A percentile compares a stretch with the other conserved stretches of the same genome.
phyloP scores from a whole-genome alignment of 1,284 basidiomycete species.

The Cryptococcus sp. region DNA sequence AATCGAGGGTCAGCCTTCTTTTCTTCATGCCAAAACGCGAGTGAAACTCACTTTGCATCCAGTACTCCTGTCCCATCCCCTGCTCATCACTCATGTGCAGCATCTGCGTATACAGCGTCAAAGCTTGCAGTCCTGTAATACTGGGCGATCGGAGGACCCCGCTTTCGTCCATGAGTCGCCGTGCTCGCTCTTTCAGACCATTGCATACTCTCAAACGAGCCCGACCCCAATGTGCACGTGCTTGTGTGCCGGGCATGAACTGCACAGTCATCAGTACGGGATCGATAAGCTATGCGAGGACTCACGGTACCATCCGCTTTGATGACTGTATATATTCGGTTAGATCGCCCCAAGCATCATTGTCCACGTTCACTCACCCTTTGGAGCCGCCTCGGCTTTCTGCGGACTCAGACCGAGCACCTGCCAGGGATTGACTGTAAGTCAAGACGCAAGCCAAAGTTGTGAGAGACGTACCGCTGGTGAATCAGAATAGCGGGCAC shows the following conservation, averaged over 20 bases:
- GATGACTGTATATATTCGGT: conserved; percentile 24
- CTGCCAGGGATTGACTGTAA: conserved; percentile 6
- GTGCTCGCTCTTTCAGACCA: conserved; percentile 34
- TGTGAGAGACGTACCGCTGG: conserved; percentile 28
- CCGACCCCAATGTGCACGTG: conserved; percentile 36
- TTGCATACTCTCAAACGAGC: conserved; percentile 30
- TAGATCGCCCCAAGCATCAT: neutral
- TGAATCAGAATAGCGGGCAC: conserved; percentile 43
- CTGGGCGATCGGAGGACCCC: conserved; percentile 31
- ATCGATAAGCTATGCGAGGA: conserved; percentile 1
- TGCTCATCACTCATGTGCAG: conserved; percentile 30
- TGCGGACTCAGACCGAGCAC: conserved; percentile 27
- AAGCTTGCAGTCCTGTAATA: conserved; percentile 37
- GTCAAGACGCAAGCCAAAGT: neutral
- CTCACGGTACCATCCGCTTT: conserved; percentile 26
- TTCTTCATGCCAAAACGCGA: too few species aligned
- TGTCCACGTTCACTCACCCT: conserved; percentile 19
- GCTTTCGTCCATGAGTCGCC: conserved; percentile 34
- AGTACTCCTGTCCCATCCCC: conserved; percentile 12
- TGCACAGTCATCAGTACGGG: conserved; percentile 6
- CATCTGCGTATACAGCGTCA: conserved; percentile 34
- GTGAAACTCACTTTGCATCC: conserved; percentile 38
- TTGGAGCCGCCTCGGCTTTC: conserved; percentile 22
- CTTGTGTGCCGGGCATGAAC: conserved; percentile 28
- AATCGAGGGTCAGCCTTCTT: too few species aligned